Conservation (phyloP, 1,139 yeast genomes). For the Scheffersomyces insectosa region DNA sequence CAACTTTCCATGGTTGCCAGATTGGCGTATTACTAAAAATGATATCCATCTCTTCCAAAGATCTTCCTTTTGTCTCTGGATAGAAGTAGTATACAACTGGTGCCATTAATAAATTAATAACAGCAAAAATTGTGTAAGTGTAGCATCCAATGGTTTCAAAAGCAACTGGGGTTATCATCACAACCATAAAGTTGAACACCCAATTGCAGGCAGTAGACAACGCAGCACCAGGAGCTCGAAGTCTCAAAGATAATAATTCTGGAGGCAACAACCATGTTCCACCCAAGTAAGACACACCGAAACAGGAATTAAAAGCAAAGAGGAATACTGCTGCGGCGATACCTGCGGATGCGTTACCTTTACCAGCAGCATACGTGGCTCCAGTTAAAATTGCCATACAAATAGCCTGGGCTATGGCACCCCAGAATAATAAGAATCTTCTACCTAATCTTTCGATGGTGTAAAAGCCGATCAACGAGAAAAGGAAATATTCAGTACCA, state of each 20-base stretch:
- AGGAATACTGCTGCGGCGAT: conserved; percentile 39
- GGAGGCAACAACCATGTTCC: conserved; percentile 30
- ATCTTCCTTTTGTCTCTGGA: conserved; percentile 62
- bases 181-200: conserved; percentile 36
- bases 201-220: conserved; percentile 40
- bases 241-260: conserved; percentile 33
- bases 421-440: conserved; percentile 49
- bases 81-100: conserved; percentile 56
- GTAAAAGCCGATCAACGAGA: conserved; percentile 44
- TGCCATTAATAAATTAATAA: conserved; percentile 47
- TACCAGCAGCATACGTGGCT: conserved; percentile 29
- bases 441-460: conserved; percentile 57
- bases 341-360: conserved; percentile 14
- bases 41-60: conserved; percentile 62
- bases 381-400: conserved; percentile 34
- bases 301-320: conserved; percentile 37
- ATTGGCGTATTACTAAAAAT: conserved; percentile 49
- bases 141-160: conserved; percentile 32
- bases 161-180: conserved; percentile 38
- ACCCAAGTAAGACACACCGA: conserved; percentile 33
- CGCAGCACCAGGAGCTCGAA: conserved; percentile 38
- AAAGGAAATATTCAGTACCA: conserved; percentile 36
- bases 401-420: conserved; percentile 50
- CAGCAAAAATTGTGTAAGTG: conserved; percentile 38
- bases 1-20: conserved; percentile 39